A percentile compares a stretch with the other conserved stretches of the same genome.
These are phyloP conservation scores for Phytophthora lateralis DNA, from an alignment of 352 stramenopile species.

Conservation along the genomic window DNA sequence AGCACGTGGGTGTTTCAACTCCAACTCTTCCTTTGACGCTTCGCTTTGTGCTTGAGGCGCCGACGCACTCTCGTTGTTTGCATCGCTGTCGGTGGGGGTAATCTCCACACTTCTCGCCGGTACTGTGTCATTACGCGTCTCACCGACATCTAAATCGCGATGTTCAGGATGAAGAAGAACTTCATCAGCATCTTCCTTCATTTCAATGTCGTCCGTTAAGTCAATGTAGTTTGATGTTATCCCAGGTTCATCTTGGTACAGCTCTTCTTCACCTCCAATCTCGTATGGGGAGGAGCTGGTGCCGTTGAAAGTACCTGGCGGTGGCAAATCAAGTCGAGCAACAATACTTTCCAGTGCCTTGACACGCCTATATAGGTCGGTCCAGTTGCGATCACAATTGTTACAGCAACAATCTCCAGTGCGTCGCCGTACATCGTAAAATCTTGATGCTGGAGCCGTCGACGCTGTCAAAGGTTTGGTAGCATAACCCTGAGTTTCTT, in stretches of 20 bases:
- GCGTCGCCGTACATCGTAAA: not conserved
- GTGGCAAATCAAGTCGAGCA: constrained; percentile 15
- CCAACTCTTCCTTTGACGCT: not conserved
- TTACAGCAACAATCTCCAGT: constrained; percentile 1
- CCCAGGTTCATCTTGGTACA: not conserved
- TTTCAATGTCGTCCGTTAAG: constrained; percentile 26
- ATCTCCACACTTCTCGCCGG: constrained; percentile 19
- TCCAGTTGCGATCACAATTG: constrained; percentile 27
- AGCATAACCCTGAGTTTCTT: not conserved
- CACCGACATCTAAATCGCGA: not conserved
- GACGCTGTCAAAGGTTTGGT: not conserved
- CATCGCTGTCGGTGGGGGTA: constrained; percentile 24
- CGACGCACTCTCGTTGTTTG: constrained; percentile 1
- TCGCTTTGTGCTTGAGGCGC: not conserved
- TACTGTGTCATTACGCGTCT: not conserved
- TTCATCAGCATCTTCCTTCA: not conserved
- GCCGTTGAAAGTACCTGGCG: not conserved
- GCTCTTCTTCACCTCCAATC: not conserved
- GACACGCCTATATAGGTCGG: constrained; percentile 15
- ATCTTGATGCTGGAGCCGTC: not conserved
- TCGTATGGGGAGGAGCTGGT: constrained; percentile 4
- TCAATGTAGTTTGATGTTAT: constrained; percentile 17
- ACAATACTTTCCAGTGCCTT: constrained; percentile 24
- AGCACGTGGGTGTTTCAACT: constrained; percentile 6
- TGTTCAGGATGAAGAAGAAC: not conserved